Conservation (phyloP, 2,329 filamentous ascomycete genomes). For the Epichloe aotearoae region DNA sequence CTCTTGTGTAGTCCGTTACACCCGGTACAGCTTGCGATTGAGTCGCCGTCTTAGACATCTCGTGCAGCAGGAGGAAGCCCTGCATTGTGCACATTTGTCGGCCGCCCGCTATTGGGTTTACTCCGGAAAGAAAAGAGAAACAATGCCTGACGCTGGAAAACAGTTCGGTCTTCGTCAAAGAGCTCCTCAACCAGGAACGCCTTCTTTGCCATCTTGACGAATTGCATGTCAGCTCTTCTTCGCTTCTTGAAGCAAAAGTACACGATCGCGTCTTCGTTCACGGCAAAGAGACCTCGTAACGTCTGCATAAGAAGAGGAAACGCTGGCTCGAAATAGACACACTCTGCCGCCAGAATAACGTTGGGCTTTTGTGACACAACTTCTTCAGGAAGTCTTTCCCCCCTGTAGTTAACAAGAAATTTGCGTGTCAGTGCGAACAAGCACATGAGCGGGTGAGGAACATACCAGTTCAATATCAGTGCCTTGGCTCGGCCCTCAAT, state of each 20-base stretch:
- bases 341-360: conserved; percentile 86
- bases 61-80: background rate
- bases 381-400: conserved; percentile 41
- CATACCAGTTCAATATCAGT: conserved; percentile 68
- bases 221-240: conserved; percentile 65
- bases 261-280: conserved; percentile 51
- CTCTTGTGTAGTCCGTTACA: background rate
- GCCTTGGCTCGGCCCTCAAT: conserved; percentile 51
- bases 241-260: conserved; percentile 95
- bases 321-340: conserved; percentile 92
- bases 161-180: conserved; percentile 43
- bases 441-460: conserved; percentile 8
- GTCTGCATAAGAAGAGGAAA: conserved; percentile 80
- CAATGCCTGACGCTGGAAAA: conserved; percentile 43
- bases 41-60: background rate
- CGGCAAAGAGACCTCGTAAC: conserved; percentile 56
- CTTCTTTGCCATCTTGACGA: conserved; percentile 58
- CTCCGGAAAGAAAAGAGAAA: conserved; percentile 47
- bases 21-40: background rate
- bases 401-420: conserved; percentile 29
- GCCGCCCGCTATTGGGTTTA: background rate
- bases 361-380: conserved; percentile 50
- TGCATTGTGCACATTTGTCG: background rate
- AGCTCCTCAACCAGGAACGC: conserved; percentile 50
- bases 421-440: background rate